These are phyloP conservation scores for Tulasnella sp. DNA, from an alignment of 768 basidiomycete species.

Conservation along the genomic window DNA sequence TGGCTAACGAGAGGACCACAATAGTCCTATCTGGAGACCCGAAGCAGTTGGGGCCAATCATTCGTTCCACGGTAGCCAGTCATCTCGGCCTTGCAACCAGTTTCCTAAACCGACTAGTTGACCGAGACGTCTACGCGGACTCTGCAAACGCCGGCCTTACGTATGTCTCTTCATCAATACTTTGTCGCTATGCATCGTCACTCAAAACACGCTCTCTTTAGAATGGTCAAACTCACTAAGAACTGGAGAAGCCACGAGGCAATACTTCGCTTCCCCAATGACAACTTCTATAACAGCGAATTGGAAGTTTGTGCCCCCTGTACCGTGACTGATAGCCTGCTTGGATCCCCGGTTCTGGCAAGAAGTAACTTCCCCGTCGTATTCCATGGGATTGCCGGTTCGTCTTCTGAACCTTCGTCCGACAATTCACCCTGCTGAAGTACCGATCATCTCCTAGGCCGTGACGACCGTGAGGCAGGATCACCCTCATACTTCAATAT, in stretches of 20 bases:
- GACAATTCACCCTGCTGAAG: neutral
- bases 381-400: constrained; percentile 57
- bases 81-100: constrained; percentile 56
- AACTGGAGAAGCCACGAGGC: constrained; percentile 63
- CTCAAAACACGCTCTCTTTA: constrained; percentile 33
- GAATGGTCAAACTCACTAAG: constrained; percentile 58
- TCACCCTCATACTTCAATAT: constrained; percentile 72
- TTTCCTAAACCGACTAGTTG: constrained; percentile 59
- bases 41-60: constrained; percentile 66
- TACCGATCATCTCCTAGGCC: neutral
- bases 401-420: neutral
- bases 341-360: constrained; percentile 41
- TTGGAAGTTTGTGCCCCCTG: constrained; percentile 47
- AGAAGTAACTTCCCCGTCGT: constrained; percentile 54
- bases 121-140: constrained; percentile 37
- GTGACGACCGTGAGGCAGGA: constrained; percentile 58
- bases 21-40: constrained; percentile 65
- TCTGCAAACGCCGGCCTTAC: constrained; percentile 28
- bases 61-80: constrained; percentile 56
- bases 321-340: constrained; percentile 21
- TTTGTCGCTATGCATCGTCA: neutral
- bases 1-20: constrained; percentile 52
- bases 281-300: constrained; percentile 54
- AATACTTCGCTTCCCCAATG: constrained; percentile 60
- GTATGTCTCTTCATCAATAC: constrained; percentile 15